A percentile compares a stretch with the other conserved stretches of the same genome.
phyloP scores from a whole-genome alignment of 495 filamentous ascomycete species.

The Beverwykella pulmonaria region DNA sequence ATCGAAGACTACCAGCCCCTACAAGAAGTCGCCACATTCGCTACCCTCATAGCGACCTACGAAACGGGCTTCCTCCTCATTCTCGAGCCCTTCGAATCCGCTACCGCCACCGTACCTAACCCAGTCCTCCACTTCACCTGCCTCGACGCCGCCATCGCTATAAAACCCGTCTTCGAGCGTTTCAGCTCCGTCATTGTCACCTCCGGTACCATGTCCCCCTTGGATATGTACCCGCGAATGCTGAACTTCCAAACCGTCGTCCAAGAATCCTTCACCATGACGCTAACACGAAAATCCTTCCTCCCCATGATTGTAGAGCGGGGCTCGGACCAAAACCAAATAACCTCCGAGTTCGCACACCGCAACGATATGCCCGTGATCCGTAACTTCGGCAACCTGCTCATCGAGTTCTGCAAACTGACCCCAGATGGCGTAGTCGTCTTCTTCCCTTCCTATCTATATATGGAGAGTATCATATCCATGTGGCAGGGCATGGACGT shows the following conservation, averaged over 20 bases:
- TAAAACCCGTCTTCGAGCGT: slow-evolving; percentile 95
- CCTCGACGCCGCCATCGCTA: slow-evolving; percentile 95
- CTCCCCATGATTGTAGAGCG: slow-evolving; percentile 96
- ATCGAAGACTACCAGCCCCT: slow-evolving; percentile 97
- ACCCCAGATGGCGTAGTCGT: slow-evolving; percentile 98
- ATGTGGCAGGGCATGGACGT: slow-evolving; percentile 99
- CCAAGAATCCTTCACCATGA: slow-evolving; percentile 97
- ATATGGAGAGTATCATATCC: slow-evolving; percentile 98
- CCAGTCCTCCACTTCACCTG: slow-evolving; percentile 95
- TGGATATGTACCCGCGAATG: slow-evolving; percentile 99
- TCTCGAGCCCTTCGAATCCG: slow-evolving; percentile 93
- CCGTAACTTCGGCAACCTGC: slow-evolving; percentile 88
- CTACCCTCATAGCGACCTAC: slow-evolving; percentile 96
- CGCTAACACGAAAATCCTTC: slow-evolving; percentile 91
- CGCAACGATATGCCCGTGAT: slow-evolving; percentile 93
- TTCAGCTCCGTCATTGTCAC: slow-evolving; percentile 99
- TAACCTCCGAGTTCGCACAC: slow-evolving; percentile 89
- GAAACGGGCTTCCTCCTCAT: slow-evolving; percentile 97
- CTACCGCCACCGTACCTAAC: slow-evolving; percentile 93
- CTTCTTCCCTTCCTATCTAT: slow-evolving; percentile 98
- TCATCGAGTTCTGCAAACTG: slow-evolving; percentile 90
- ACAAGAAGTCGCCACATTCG: slow-evolving; percentile 97
- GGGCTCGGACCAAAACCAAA: slow-evolving; percentile 87
- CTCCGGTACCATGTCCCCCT: slow-evolving; percentile 91
- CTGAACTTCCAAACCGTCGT: slow-evolving; percentile 87